Evolutionary conservation across 768 basidiomycete species (phyloP), one percentile per base, ranked within the genome.

Genomic region (Pholiota molesta): DNA sequence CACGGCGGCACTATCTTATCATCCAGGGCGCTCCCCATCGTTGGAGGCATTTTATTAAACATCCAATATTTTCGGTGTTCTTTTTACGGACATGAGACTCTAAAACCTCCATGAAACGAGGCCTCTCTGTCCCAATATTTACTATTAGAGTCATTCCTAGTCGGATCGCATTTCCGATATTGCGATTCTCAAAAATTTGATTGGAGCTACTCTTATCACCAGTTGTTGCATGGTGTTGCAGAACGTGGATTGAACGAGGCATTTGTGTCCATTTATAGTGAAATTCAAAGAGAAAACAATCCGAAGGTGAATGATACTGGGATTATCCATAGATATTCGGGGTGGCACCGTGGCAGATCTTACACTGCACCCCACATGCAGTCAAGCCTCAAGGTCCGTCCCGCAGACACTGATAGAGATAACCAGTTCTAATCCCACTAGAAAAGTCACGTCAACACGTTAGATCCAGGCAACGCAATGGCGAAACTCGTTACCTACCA

Each of bases 391-490:
- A 55, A 54, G 61, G 59, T 67, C 64, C 59, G 61, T 31, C 52
- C 55, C 52, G 61, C 33, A 57, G 40, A 49, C 35, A 29, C 33
- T 55, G 44, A 39, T 58, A 39, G 37, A 31, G 44, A 26, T 37
- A 35, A 26, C 37, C 44, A 19, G 33, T 44, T 61, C 74, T 68
- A 80, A 61, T 81, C 79, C 76, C 75, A 80, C 79, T 80, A 62
- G 52, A 53, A 53, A 51, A 58, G 49, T 42, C 61, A 61, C 45
- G 70, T 65, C 39, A 55, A 47, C 37, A 29, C 52, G 44, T 54
- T 33, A 62, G 35, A 39, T 16, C 62, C 55, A 52, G 23, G 35
- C 44, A 49, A 45, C 51, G 57, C 35, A 35, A 37, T 40, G 37
- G 52, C 44, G 45, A 42, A 45, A 28, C 42, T 11, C 23, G 21